These are phyloP conservation scores for Aspergillus kassunensis DNA, from an alignment of 495 filamentous ascomycete species.

Conservation along the genomic window DNA sequence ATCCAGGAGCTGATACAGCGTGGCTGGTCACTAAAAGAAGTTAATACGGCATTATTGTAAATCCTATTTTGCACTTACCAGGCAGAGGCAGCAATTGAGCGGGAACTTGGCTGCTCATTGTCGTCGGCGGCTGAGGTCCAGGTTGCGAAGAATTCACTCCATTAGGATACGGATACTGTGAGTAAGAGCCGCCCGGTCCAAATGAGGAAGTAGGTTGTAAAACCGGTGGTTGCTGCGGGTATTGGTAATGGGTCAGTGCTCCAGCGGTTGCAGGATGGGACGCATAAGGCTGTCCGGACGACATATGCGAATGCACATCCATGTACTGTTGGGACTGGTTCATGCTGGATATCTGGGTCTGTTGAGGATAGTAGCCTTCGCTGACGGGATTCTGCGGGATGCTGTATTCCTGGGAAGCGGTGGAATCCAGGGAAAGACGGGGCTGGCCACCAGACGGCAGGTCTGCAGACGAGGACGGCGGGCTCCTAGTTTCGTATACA, in stretches of 20 bases:
- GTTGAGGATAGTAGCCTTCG: slow-evolving; percentile 39
- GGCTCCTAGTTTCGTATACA: slow-evolving; percentile 32
- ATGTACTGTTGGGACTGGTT: slow-evolving; percentile 79
- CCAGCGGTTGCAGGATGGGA: slow-evolving; percentile 78
- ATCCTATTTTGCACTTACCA: no score
- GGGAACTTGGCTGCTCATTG: slow-evolving; percentile 55
- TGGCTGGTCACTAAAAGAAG: slow-evolving; percentile 29
- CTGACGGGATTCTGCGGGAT: slow-evolving; percentile 25
- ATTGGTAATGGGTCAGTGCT: slow-evolving; percentile 64
- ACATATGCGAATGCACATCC: slow-evolving; percentile 83
- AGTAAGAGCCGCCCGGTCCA: slow-evolving; percentile 58
- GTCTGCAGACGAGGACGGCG: slow-evolving; percentile 32
- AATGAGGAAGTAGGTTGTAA: slow-evolving; percentile 80
- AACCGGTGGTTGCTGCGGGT: slow-evolving; percentile 73
- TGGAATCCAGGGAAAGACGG: slow-evolving; percentile 37
- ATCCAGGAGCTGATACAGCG: slow-evolving; percentile 40
- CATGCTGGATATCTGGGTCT: slow-evolving; percentile 63
- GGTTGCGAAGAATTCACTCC: slow-evolving; percentile 72
- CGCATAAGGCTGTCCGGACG: slow-evolving; percentile 72
- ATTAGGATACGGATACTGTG: slow-evolving; percentile 70
- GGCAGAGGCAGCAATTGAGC: slow-evolving; percentile 66
- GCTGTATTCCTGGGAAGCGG: slow-evolving; percentile 29
- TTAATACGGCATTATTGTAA: not conserved
- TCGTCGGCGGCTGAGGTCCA: slow-evolving; percentile 62
- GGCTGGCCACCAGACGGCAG: slow-evolving; percentile 30